phyloP scores from a whole-genome alignment of 2,329 filamentous ascomycete species.

The Scedosporium dehoogii region DNA sequence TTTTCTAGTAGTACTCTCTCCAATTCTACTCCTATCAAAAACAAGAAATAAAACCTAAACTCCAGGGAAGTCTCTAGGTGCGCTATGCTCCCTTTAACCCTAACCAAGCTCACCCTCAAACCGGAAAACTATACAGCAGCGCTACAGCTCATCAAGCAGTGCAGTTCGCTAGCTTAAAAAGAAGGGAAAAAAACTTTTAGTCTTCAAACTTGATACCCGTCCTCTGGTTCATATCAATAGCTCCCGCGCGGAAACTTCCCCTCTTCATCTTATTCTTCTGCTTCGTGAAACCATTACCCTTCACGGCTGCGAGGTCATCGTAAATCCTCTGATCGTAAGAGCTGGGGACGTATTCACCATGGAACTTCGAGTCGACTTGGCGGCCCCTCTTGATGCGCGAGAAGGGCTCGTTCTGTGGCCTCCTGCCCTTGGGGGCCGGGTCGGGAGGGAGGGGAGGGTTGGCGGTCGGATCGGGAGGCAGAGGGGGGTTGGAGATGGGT shows the following conservation, averaged over 20 bases:
- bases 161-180: no score
- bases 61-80: not conserved
- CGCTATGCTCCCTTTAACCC: not conserved
- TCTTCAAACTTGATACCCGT: slow-evolving; percentile 95
- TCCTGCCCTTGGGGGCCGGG: slow-evolving; percentile 34
- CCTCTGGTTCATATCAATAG: slow-evolving; percentile 71
- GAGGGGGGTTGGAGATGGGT: slow-evolving; percentile 23
- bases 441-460: slow-evolving; percentile 44
- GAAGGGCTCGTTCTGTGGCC: slow-evolving; percentile 58
- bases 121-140: not conserved
- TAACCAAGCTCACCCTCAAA: not conserved
- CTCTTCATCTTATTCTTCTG: slow-evolving; percentile 99
- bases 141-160: not conserved
- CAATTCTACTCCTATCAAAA: not conserved
- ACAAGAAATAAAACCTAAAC: not conserved
- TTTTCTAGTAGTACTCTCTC: not conserved
- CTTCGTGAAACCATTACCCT: slow-evolving; percentile 96
- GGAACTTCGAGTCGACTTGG: slow-evolving; percentile 56
- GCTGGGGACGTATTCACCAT: slow-evolving; percentile 77
- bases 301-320: slow-evolving; percentile 79
- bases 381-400: slow-evolving; percentile 65
- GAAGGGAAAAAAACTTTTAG: slow-evolving; percentile 27
- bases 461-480: slow-evolving; percentile 16
- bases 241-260: slow-evolving; percentile 81
- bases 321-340: slow-evolving; percentile 85